Evolutionary conservation across 2,329 filamentous ascomycete genomes (phyloP).

Genomic region (Pseudogymnoascus sp.): DNA sequence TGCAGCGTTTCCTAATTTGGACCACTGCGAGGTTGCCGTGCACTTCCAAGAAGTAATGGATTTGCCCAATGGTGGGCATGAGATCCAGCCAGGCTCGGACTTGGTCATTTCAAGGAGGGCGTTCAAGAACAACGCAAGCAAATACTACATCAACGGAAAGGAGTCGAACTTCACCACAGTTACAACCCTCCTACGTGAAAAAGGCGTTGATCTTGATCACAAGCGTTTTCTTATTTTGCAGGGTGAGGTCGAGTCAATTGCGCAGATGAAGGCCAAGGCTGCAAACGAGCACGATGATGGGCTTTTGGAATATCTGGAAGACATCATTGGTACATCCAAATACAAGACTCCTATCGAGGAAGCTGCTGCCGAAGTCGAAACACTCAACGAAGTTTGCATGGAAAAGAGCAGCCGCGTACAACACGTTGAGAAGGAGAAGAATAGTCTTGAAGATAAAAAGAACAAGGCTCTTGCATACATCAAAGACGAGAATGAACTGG

Average conservation of each 20-base stretch:
- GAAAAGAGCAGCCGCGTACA: constrained; percentile 95
- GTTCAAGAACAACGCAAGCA: constrained; percentile 97
- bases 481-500: constrained; percentile 86
- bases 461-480: constrained; percentile 85
- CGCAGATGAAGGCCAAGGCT: constrained; percentile 98
- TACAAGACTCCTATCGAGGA: constrained; percentile 98
- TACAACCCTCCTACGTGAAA: constrained; percentile 74
- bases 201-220: constrained; percentile 91
- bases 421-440: constrained; percentile 96
- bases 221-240: constrained; percentile 97
- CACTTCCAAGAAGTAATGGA: constrained; percentile 96
- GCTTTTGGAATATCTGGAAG: constrained; percentile 90
- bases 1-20: constrained; percentile 72
- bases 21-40: constrained; percentile 90
- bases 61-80: constrained; percentile 63
- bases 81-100: constrained; percentile 74
- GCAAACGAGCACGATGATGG: constrained; percentile 93
- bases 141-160: constrained; percentile 91
- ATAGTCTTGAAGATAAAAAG: constrained; percentile 89
- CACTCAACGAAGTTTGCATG: constrained; percentile 84
- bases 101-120: constrained; percentile 84
- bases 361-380: constrained; percentile 80
- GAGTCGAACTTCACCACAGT: constrained; percentile 89
- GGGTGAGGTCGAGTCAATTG: constrained; percentile 96
- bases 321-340: constrained; percentile 97